phyloP scores from a whole-genome alignment of 257 asterid species.

The Solanum neorickii region DNA sequence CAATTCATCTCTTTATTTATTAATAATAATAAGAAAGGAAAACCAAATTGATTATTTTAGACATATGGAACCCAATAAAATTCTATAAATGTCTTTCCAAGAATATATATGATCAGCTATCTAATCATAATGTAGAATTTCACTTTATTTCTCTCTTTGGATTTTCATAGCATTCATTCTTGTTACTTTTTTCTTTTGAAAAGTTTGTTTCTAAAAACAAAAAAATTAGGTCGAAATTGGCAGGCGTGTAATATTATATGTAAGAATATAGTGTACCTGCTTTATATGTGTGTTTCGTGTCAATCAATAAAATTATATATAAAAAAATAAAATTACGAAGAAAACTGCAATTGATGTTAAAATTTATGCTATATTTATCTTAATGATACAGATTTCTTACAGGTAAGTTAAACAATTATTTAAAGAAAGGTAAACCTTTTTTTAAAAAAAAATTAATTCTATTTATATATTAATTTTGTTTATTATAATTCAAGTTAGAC shows the following conservation, averaged over 20 bases:
- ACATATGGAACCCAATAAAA: neutral
- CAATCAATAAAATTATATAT: neutral
- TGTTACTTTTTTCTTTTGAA: neutral
- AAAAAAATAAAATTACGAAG: no score
- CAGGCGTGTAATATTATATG: neutral
- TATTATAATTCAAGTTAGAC: no score
- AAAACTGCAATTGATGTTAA: neutral
- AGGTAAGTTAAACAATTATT: neutral
- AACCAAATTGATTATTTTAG: neutral
- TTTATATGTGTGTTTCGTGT: no score
- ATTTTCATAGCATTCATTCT: neutral
- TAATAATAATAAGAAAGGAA: neutral
- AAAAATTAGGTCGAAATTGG: neutral
- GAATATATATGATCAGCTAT: neutral
- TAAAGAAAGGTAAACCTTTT: neutral
- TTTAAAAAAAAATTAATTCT: no score
- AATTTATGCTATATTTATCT: no score
- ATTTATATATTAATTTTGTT: no score
- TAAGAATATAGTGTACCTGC: neutral
- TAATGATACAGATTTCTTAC: no score
- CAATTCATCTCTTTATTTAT: neutral
- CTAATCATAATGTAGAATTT: neutral
- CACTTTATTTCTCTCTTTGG: neutral
- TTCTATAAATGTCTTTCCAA: neutral
- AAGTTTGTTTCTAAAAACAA: neutral